Evolutionary conservation across 805 yeast genomes (phyloP).

Genomic region (Wickerhamomyces alni): DNA sequence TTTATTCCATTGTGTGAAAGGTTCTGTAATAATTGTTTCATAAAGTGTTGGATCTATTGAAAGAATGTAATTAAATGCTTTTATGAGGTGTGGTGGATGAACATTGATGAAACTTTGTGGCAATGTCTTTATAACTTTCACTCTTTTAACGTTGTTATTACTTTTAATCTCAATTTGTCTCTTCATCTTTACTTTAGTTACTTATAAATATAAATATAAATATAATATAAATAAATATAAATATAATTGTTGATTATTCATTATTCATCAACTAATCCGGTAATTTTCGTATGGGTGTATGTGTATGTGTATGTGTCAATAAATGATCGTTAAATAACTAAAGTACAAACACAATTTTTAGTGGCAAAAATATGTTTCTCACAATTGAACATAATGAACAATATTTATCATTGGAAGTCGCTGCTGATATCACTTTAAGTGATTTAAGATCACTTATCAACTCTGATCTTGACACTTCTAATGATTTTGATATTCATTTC

Average conservation of each 20-base stretch:
- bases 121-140: slow-evolving; percentile 2
- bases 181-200: too few relatives aligned
- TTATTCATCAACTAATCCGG: too few relatives aligned
- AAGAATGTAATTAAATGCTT: slow-evolving; percentile 29
- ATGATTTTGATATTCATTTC: background rate
- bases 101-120: slow-evolving; percentile 20
- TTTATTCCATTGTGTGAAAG: slow-evolving; percentile 26
- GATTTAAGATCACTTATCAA: background rate
- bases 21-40: slow-evolving; percentile 18
- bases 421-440: background rate
- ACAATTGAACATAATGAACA: background rate
- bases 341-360: too few relatives aligned
- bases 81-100: slow-evolving; percentile 28
- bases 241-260: too few relatives aligned
- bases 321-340: too few relatives aligned
- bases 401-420: background rate
- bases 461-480: background rate
- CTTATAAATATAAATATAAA: too few relatives aligned
- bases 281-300: too few relatives aligned
- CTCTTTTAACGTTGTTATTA: too few relatives aligned
- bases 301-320: too few relatives aligned
- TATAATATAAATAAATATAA: too few relatives aligned
- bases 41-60: slow-evolving; percentile 32
- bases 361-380: background rate
- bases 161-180: too few relatives aligned